Evolutionary conservation across 257 asterid species (phyloP), one percentile per base, ranked within the genome.

Genomic region (Solanum chiquidenum): DNA sequence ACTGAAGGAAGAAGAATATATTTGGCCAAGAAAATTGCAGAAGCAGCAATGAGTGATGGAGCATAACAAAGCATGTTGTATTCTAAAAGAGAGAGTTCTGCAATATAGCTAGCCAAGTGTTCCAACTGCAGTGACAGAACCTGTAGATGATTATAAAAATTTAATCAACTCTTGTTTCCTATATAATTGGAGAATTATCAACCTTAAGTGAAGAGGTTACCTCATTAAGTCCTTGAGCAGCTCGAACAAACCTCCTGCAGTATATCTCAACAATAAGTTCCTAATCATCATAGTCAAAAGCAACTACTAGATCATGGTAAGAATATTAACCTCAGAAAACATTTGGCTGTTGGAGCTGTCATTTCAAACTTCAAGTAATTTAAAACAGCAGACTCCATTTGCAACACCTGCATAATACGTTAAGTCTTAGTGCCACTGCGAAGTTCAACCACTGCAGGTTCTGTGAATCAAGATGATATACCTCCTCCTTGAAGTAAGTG

Each of bases 401-500:
- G 89, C 93, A 97, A 85, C 83, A 97, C 98, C 98, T 96, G 93
- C 25, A 83, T 52, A 83, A 4, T 10, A 75, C 7, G n/a, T 52
- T 55, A 55, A 55, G 64, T 60, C 62, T 89, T 89, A 79, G 83
- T 83, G 46, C 83, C 77, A 34, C 42, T 85, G 12, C 66, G 40
- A 62, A 42, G 34, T 49, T 44, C 42, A 31, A 3, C 83, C n/a
- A 33, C 23, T 12, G 9, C 46, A 77, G 18, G 35, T 49, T 55
- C 33, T 38, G 38, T 34, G 31, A 82, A 79, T 33, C 14, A 88
- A 76, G 72, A 21, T 86, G 52, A 31, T 79, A 31, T 34, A 95
- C 98, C 95, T 95, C 99, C 12, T 95, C 98, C 92, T 94, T 95
- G 42, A 95, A 93, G 90, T 96, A 97, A 69, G 98, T 95, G 91